phyloP scores from a whole-genome alignment of 2,329 filamentous ascomycete species.

The Dothistroma septosporum region DNA sequence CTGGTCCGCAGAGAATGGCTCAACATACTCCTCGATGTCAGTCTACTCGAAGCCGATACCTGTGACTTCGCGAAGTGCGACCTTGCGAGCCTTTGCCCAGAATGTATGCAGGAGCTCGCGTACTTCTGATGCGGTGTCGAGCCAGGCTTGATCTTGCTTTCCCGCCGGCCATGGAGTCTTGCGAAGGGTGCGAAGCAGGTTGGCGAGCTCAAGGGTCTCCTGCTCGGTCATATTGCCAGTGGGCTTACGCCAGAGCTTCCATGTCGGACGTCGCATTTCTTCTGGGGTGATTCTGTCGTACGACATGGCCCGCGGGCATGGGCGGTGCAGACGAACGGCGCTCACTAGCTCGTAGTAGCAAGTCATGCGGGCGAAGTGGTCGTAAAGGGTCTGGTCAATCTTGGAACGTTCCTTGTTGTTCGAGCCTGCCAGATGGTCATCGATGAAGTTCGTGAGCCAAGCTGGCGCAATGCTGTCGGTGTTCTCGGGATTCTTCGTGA shows the following conservation, averaged over 20 bases:
- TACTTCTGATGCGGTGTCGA: neutral
- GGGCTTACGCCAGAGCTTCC: neutral
- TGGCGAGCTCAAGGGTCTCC: neutral
- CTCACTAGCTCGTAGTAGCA: conserved; percentile 1
- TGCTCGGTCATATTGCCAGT: neutral
- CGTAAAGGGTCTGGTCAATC: conserved; percentile 1
- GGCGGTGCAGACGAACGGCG: neutral
- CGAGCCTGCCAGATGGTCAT: neutral
- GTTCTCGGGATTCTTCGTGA: neutral
- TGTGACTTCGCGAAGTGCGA: neutral
- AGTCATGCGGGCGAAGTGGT: neutral
- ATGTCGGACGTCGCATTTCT: neutral
- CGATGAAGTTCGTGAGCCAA: neutral
- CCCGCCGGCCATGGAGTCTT: conserved; percentile 1
- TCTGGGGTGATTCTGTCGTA: neutral
- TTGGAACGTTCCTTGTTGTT: neutral
- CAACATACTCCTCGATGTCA: conserved; percentile 1
- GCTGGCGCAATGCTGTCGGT: neutral
- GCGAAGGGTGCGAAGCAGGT: neutral
- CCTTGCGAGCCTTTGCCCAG: neutral
- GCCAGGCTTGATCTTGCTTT: conserved; percentile 3
- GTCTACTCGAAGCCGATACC: neutral
- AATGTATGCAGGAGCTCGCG: neutral
- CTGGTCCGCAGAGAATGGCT: neutral
- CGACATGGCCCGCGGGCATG: neutral